These are phyloP conservation scores for Pyropia haitanensis DNA, from an alignment of 23 red algal species.

Conservation along the genomic window DNA sequence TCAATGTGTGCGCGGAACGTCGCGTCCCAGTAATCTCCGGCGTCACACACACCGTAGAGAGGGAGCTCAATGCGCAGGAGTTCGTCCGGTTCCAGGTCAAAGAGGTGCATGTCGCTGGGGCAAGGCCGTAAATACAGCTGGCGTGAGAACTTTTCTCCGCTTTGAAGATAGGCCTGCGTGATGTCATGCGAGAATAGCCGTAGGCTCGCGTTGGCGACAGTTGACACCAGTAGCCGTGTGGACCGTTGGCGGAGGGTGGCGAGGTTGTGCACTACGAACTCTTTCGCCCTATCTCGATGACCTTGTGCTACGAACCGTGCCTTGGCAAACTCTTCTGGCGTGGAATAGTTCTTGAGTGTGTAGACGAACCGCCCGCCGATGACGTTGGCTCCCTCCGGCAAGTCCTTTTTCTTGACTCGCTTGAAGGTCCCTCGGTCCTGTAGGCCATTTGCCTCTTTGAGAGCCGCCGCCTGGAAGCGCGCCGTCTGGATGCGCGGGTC, in stretches of 20 bases:
- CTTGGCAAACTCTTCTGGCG: background rate
- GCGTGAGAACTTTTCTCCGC: background rate
- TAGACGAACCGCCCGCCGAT: background rate
- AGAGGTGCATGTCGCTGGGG: background rate
- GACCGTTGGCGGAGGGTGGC: constrained; percentile 8
- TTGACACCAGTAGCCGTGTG: background rate
- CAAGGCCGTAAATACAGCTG: background rate
- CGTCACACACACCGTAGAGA: background rate
- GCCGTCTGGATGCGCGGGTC: background rate
- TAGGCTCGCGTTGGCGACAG: background rate
- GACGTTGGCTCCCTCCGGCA: background rate
- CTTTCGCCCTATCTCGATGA: background rate
- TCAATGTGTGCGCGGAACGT: background rate
- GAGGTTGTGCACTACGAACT: constrained; percentile 7
- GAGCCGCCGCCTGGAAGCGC: background rate
- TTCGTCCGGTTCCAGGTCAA: background rate
- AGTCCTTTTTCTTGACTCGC: background rate
- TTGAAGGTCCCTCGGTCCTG: background rate
- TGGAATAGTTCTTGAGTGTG: background rate
- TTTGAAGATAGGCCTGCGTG: constrained; percentile 7
- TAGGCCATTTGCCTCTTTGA: background rate
- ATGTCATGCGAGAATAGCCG: background rate
- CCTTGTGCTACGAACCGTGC: constrained; percentile 1
- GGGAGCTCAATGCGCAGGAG: no score
- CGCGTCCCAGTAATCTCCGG: constrained; percentile 1